phyloP scores from a whole-genome alignment of 805 yeast genomes.

The Cyberlindnera bimundalis region DNA sequence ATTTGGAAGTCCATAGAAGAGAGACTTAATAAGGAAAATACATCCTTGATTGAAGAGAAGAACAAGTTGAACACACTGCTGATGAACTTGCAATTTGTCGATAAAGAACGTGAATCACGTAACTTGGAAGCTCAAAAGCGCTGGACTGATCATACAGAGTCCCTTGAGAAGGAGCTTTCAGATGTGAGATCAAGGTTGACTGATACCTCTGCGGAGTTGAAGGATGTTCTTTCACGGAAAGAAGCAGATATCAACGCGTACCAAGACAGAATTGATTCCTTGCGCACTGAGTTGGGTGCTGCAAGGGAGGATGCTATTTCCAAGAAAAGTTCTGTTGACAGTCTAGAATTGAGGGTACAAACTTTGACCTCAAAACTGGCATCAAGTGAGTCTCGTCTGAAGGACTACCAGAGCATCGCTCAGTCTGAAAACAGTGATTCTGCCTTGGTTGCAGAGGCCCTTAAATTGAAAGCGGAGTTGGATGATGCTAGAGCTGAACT shows the following conservation, averaged over 20 bases:
- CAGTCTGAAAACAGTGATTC: constrained; percentile 26
- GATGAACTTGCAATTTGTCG: constrained; percentile 55
- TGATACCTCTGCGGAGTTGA: constrained; percentile 48
- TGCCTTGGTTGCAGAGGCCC: constrained; percentile 30
- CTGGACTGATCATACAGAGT: constrained; percentile 45
- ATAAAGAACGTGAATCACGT: constrained; percentile 56
- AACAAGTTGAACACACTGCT: constrained; percentile 53
- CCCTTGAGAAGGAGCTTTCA: constrained; percentile 45
- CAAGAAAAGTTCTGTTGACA: constrained; percentile 38
- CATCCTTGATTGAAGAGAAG: constrained; percentile 54
- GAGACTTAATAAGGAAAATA: constrained; percentile 50
- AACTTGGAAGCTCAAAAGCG: constrained; percentile 48
- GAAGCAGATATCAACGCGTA: constrained; percentile 54
- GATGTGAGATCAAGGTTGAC: constrained; percentile 43
- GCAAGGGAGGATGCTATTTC: constrained; percentile 40
- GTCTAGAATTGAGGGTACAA: constrained; percentile 37
- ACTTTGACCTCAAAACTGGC: constrained; percentile 30
- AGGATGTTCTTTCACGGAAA: constrained; percentile 46
- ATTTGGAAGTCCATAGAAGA: constrained; percentile 46
- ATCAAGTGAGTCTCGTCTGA: constrained; percentile 29
- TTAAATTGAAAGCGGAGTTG: constrained; percentile 35
- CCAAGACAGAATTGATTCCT: constrained; percentile 57
- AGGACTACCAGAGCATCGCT: constrained; percentile 29
- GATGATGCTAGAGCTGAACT: constrained; percentile 52
- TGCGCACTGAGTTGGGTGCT: constrained; percentile 42